phyloP scores from a whole-genome alignment of 306 rosid species.

The Pyrus betulifolia region DNA sequence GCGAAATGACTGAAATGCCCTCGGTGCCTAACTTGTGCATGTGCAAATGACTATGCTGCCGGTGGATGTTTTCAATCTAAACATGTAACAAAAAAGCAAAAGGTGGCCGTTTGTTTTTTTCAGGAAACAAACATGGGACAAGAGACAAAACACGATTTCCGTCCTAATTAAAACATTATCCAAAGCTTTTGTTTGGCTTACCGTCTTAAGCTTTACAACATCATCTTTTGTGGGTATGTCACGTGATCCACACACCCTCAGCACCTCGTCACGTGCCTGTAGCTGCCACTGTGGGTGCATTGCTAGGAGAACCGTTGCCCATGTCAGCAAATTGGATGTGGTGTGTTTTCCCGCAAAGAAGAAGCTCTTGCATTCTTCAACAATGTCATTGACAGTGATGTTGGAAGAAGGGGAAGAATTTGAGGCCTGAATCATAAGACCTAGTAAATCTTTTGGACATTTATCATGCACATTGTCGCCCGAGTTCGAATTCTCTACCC shows the following conservation, averaged over 20 bases:
- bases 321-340: slow-evolving; percentile 96
- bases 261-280: slow-evolving; percentile 90
- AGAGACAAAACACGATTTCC: slow-evolving; percentile 29
- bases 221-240: slow-evolving; percentile 68
- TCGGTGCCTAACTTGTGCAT: background rate
- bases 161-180: background rate
- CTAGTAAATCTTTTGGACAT: slow-evolving; percentile 63
- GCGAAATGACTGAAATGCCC: background rate
- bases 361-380: slow-evolving; percentile 93
- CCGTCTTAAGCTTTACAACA: slow-evolving; percentile 83
- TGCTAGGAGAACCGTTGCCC: slow-evolving; percentile 89
- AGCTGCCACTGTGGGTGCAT: slow-evolving; percentile 97
- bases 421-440: slow-evolving; percentile 77
- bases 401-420: slow-evolving; percentile 4
- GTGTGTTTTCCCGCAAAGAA: slow-evolving; percentile 99
- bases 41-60: slow-evolving; percentile 10
- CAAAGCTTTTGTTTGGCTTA: slow-evolving; percentile 29
- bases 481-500: slow-evolving; percentile 21
- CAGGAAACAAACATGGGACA: slow-evolving; percentile 23
- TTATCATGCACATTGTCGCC: slow-evolving; percentile 6
- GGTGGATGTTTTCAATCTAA: background rate
- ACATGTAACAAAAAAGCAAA: slow-evolving; percentile 5
- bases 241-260: slow-evolving; percentile 79
- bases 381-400: slow-evolving; percentile 76
- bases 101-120: slow-evolving; percentile 22